Percentiles rank a stretch among this genome's conserved stretches.
Conservation (phyloP, 441 rosid genomes). For the Geranium incanum region DNA sequence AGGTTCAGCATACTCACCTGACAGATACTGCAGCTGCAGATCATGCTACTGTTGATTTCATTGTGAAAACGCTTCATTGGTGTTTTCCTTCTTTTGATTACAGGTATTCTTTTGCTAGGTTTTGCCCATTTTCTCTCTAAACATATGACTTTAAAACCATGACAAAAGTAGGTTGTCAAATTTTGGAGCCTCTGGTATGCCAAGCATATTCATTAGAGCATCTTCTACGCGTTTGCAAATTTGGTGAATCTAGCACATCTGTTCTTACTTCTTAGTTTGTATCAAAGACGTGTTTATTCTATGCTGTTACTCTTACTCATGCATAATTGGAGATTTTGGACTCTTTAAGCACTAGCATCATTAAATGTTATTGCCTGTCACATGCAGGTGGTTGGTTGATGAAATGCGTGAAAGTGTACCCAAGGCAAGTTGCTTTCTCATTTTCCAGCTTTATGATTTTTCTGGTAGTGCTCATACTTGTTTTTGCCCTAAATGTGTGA, state of each 20-base stretch:
- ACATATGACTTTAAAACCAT: background rate
- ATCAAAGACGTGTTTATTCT: constrained; percentile 1
- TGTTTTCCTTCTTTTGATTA: constrained; percentile 86
- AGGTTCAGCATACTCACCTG: constrained; percentile 94
- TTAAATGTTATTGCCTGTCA: constrained; percentile 29
- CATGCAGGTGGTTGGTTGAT: constrained; percentile 77
- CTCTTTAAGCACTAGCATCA: constrained; percentile 15
- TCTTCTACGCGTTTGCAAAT: background rate
- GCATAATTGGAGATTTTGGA: background rate
- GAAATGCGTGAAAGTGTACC: constrained; percentile 89
- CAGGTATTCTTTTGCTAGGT: constrained; percentile 40
- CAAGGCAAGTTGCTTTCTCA: constrained; percentile 50
- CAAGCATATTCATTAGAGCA: constrained; percentile 1
- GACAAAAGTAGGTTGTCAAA: background rate
- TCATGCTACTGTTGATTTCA: constrained; percentile 65
- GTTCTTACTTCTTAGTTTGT: constrained; percentile 6
- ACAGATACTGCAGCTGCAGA: constrained; percentile 89
- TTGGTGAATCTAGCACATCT: constrained; percentile 10
- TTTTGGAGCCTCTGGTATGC: constrained; percentile 8
- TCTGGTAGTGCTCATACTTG: background rate
- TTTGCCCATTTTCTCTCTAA: constrained; percentile 6
- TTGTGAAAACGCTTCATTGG: constrained; percentile 71
- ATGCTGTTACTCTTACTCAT: background rate
- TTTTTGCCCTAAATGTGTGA: background rate
- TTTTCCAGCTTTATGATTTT: constrained; percentile 3